These are phyloP conservation scores for Lasiodiplodia sp. DNA, from an alignment of 2,329 filamentous ascomycete genomes.

Conservation along the genomic window DNA sequence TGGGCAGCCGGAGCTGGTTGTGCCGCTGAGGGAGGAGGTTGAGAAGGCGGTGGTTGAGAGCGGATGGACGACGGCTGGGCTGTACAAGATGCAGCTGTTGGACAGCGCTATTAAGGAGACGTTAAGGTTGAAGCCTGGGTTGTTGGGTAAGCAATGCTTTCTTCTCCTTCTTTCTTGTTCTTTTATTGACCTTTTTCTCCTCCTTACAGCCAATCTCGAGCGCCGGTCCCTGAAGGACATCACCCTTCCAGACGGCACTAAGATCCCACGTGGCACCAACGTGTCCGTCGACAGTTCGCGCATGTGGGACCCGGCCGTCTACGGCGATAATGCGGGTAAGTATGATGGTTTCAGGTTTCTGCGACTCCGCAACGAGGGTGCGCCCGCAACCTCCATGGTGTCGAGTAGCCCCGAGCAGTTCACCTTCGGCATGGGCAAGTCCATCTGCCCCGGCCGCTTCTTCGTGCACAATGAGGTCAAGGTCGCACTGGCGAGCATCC, in stretches of 20 bases:
- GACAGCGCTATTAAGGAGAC: conserved; percentile 46
- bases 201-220: conserved; percentile 31
- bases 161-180: neutral
- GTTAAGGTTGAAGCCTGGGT: conserved; percentile 38
- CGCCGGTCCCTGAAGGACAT: conserved; percentile 31
- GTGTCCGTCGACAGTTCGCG: conserved; percentile 25
- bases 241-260: conserved; percentile 33
- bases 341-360: conserved; percentile 32
- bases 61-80: conserved; percentile 40
- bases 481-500: conserved; percentile 39
- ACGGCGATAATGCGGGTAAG: conserved; percentile 9
- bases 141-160: conserved; percentile 32
- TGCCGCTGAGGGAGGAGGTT: conserved; percentile 39
- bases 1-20: conserved; percentile 37
- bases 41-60: conserved; percentile 36
- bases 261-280: conserved; percentile 31
- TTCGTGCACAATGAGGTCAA: conserved; percentile 45
- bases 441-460: conserved; percentile 44
- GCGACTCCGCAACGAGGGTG: conserved; percentile 5
- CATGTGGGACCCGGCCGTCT: conserved; percentile 30
- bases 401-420: conserved; percentile 10
- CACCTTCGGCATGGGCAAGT: conserved; percentile 40
- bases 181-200: neutral
- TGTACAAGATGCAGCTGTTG: conserved; percentile 42
- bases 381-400: neutral